Conservation (phyloP, 2,329 filamentous ascomycete genomes). For the Thelonectria olida region DNA sequence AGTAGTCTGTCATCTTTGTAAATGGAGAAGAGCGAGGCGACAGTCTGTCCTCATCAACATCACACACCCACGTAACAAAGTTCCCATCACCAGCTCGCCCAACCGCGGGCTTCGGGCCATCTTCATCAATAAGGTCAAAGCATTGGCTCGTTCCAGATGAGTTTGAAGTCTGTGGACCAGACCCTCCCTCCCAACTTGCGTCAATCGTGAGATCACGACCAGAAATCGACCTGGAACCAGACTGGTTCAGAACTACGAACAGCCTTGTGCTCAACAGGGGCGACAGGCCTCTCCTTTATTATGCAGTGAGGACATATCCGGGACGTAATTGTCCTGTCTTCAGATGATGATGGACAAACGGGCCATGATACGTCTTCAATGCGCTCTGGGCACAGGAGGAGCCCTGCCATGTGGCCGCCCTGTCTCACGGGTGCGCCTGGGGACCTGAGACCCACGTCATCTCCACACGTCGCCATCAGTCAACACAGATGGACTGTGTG, state of each 20-base stretch:
- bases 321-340: background rate
- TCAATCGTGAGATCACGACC: background rate
- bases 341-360: background rate
- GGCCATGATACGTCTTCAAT: background rate
- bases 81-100: background rate
- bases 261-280: background rate
- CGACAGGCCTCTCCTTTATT: constrained; percentile 7
- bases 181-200: background rate
- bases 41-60: background rate
- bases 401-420: constrained; percentile 39
- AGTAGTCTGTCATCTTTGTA: background rate
- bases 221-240: background rate
- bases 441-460: too few relatives aligned
- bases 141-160: constrained; percentile 11
- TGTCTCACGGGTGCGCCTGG: constrained; percentile 25
- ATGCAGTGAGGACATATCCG: background rate
- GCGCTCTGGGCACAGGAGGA: constrained; percentile 11
- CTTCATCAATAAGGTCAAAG: background rate
- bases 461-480: constrained; percentile 18
- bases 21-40: background rate
- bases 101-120: too few relatives aligned
- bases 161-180: constrained; percentile 18
- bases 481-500: background rate
- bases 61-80: background rate
- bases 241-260: background rate